Evolutionary conservation across 140 eudicot genomes (phyloP).

Genomic region (Anethum foeniculum): DNA sequence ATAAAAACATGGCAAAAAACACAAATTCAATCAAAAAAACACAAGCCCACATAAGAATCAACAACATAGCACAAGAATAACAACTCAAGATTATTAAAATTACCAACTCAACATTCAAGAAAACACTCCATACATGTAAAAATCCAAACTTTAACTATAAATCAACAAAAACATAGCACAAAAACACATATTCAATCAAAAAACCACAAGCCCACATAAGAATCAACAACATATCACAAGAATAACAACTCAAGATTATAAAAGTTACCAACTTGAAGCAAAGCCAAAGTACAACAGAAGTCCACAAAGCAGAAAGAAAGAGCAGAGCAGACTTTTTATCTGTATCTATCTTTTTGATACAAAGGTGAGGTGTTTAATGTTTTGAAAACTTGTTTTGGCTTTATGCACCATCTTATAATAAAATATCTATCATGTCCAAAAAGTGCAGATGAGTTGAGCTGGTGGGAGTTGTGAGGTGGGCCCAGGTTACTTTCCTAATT

Average conservation of each 20-base stretch:
- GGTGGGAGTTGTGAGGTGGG: slow-evolving; percentile 53
- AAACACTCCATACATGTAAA: neutral
- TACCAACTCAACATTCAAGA: slow-evolving; percentile 16
- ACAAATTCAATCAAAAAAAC: neutral
- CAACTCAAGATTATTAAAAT: neutral
- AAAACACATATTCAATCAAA: neutral
- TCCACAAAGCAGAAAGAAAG: slow-evolving; percentile 12
- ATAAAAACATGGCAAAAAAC: neutral
- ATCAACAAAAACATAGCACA: neutral
- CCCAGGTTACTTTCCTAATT: slow-evolving; percentile 56
- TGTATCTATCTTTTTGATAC: neutral
- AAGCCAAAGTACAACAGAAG: slow-evolving; percentile 10
- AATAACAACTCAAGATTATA: neutral
- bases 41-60: neutral
- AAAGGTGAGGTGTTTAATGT: neutral
- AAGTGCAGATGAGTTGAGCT: slow-evolving; percentile 25
- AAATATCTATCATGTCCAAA: slow-evolving; percentile 10
- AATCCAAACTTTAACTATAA: neutral
- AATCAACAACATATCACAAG: slow-evolving; percentile 8
- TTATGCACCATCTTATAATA: slow-evolving; percentile 10
- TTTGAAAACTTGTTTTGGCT: neutral
- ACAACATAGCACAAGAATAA: neutral
- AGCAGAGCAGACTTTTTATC: slow-evolving; percentile 8
- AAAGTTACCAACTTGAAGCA: slow-evolving; percentile 19
- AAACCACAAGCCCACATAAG: neutral